Evolutionary conservation across 805 yeast genomes (phyloP), one percentile per base, ranked within the genome.

Genomic region (Cyberlindnera americana): DNA sequence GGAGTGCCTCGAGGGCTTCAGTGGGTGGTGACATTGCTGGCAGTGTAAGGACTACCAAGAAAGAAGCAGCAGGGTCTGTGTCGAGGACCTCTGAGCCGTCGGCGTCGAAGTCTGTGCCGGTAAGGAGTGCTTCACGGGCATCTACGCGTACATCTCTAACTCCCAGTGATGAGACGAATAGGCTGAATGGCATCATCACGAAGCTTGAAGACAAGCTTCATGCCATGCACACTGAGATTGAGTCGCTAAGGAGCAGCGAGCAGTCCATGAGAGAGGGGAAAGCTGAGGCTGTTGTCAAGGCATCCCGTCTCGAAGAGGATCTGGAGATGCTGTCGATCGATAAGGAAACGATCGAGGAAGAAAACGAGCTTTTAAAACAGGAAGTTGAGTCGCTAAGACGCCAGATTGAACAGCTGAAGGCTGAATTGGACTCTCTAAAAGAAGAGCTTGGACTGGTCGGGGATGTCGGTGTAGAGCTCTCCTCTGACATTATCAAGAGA

Each of bases 161-260:
- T 19, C 7, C 11, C 23, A 29, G 23, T 11, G 19, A 37, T 7
- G 47, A 46, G 18, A 35, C 36, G 10, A 30, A 33, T 5, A 45
- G 58, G 21, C 43, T 61, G 17, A 55, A 54, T 35, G 25, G 41
- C n/a, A 61, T 72, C 14, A 61, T 78, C 2, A 57, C 63, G 3
- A 65, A 57, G 30, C 60, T 80, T 14, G 81, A 78, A 44, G 49
- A 50, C 6, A 77, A 78, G 46, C 53, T 77, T 1, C 65, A 66
- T 30, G 41, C 27, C 0, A 41, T 69, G 41, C 55, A 57, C 8
- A 46, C 47, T 0, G 61, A 63, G 14, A 62, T 65, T 19, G 48
- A 49, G 2, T 35, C 49, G 1, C 44, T 74, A n/a, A 48, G 48
- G 4, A 18, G 25, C 0, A 48, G 59, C 11, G 19, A 68, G 5